phyloP scores from a whole-genome alignment of 495 filamentous ascomycete species.

The Mytilinidion resinicola region DNA sequence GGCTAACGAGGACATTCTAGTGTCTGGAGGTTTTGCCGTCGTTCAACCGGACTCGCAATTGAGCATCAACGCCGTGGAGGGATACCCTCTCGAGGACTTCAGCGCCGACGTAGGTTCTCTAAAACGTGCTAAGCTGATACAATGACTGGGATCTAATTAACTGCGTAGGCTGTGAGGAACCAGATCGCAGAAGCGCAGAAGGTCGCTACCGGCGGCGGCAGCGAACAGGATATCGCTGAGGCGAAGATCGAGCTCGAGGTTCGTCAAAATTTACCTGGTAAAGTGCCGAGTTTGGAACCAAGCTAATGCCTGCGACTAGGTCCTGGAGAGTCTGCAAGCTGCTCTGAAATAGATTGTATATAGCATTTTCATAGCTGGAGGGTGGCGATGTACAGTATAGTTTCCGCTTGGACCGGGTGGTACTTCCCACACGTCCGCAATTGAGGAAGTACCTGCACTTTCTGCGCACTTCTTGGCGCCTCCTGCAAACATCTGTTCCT shows the following conservation, averaged over 20 bases:
- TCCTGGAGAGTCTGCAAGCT: slow-evolving; percentile 42
- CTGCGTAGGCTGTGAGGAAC: slow-evolving; percentile 52
- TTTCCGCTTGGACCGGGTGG: neutral
- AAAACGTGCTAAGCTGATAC: no score
- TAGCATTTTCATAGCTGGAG: slow-evolving; percentile 13
- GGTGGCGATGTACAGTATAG: slow-evolving; percentile 23
- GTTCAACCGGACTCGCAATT: slow-evolving; percentile 91
- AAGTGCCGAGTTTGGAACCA: no score
- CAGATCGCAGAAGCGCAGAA: slow-evolving; percentile 93
- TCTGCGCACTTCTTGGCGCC: neutral
- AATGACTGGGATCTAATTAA: neutral
- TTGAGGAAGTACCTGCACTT: slow-evolving; percentile 1
- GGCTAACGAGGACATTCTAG: slow-evolving; percentile 40
- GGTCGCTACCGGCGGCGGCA: slow-evolving; percentile 82
- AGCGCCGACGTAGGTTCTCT: slow-evolving; percentile 61
- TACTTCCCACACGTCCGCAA: neutral
- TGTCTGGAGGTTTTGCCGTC: slow-evolving; percentile 93
- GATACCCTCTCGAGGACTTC: slow-evolving; percentile 90
- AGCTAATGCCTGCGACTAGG: slow-evolving; percentile 24
- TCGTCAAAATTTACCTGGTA: slow-evolving; percentile 24
- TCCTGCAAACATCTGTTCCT: neutral
- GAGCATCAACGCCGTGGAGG: slow-evolving; percentile 97
- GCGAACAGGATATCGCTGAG: slow-evolving; percentile 96
- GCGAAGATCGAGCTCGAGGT: slow-evolving; percentile 99
- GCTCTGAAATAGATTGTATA: slow-evolving; percentile 39